Conservation (phyloP, 192 early-diverging fungal species). For the Haplosporangium gracile region DNA sequence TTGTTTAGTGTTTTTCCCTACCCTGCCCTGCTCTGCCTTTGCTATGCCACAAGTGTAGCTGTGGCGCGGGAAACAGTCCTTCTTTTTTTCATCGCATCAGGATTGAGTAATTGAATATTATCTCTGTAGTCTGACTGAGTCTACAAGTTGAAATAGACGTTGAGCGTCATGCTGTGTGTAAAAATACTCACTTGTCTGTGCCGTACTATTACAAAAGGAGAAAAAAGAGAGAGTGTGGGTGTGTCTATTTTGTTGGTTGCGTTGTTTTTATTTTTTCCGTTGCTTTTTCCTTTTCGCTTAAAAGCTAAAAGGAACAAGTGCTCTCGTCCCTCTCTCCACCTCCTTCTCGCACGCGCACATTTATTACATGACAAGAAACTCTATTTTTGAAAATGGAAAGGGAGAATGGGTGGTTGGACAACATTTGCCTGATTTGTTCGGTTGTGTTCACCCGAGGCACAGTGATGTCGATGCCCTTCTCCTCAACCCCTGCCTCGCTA, state of each 20-base stretch:
- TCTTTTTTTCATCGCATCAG: too few species aligned
- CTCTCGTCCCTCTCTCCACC: not conserved
- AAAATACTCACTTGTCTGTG: not conserved
- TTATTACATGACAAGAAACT: not conserved
- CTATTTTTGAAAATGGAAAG: not conserved
- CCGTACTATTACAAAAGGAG: not conserved
- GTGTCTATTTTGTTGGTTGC: not conserved
- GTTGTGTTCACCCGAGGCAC: constrained; percentile 1
- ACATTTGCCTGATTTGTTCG: not conserved
- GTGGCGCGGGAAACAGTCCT: not conserved
- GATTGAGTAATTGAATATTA: not conserved
- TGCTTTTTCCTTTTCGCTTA: constrained; percentile 3
- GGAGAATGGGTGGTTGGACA: not conserved
- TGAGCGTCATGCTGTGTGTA: not conserved
- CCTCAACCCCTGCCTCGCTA: too few species aligned
- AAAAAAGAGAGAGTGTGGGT: not conserved
- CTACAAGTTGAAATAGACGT: not conserved
- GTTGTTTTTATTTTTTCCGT: not conserved
- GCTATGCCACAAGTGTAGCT: not conserved
- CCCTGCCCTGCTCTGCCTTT: not conserved
- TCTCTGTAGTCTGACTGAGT: not conserved
- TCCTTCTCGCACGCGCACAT: not conserved
- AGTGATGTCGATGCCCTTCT: too few species aligned
- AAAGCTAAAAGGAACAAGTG: not conserved
- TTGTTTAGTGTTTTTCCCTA: not conserved